phyloP scores from a whole-genome alignment of 306 rosid species.

The Cicer judaicum region DNA sequence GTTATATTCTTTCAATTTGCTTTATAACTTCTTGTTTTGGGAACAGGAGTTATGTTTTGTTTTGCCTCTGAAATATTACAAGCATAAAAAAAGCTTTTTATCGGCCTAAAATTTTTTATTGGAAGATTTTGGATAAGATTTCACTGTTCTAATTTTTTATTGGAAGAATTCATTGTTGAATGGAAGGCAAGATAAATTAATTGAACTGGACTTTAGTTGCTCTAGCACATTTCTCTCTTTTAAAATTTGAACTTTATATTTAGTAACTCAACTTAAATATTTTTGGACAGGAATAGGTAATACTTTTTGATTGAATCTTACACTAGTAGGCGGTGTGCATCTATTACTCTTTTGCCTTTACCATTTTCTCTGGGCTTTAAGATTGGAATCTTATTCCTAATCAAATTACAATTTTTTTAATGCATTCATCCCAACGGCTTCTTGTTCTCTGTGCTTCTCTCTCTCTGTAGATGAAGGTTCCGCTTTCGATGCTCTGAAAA shows the following conservation, averaged over 20 bases:
- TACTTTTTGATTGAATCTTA: slow-evolving; percentile 29
- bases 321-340: background rate
- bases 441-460: slow-evolving; percentile 32
- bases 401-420: background rate
- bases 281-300: slow-evolving; percentile 31
- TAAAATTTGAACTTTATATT: slow-evolving; percentile 20
- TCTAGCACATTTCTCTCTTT: slow-evolving; percentile 20
- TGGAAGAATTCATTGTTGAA: slow-evolving; percentile 8
- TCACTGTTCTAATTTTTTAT: background rate
- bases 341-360: slow-evolving; percentile 24
- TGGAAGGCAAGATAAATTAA: slow-evolving; percentile 17
- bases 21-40: background rate
- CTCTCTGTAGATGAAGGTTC: slow-evolving; percentile 73
- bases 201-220: slow-evolving; percentile 23
- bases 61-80: slow-evolving; percentile 30
- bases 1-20: slow-evolving; percentile 24
- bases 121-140: background rate
- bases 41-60: slow-evolving; percentile 17
- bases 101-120: slow-evolving; percentile 2
- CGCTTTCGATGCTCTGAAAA: slow-evolving; percentile 83
- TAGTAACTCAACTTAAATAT: background rate
- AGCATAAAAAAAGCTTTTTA: slow-evolving; percentile 29
- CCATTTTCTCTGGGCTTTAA: slow-evolving; percentile 40
- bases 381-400: slow-evolving; percentile 4
- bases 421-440: slow-evolving; percentile 2